phyloP scores from a whole-genome alignment of 306 rosid species.

The Citrullus colocynthis region DNA sequence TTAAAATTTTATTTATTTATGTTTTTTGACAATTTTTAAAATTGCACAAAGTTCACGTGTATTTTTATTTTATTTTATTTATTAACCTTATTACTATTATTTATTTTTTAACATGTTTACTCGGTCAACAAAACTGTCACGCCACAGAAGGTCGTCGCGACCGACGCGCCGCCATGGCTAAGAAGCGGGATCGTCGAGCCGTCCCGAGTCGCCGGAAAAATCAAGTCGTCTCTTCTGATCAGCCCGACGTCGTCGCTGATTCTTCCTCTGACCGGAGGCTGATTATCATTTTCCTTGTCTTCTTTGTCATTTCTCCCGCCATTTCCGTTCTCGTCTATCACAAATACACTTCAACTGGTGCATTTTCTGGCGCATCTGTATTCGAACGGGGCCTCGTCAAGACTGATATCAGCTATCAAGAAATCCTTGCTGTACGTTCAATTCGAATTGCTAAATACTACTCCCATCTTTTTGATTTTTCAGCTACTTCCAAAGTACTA shows the following conservation, averaged over 20 bases:
- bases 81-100: no score
- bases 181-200: slow-evolving; percentile 56
- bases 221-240: slow-evolving; percentile 24
- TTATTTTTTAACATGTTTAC: neutral
- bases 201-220: slow-evolving; percentile 18
- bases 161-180: slow-evolving; percentile 34
- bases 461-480: neutral
- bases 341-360: slow-evolving; percentile 16
- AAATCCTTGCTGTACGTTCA: slow-evolving; percentile 51
- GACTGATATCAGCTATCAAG: slow-evolving; percentile 32
- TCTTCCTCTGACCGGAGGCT: slow-evolving; percentile 30
- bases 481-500: neutral
- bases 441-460: neutral
- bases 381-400: slow-evolving; percentile 32
- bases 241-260: neutral
- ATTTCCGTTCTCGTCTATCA: slow-evolving; percentile 31
- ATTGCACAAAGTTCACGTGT: no score
- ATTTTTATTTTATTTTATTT: no score
- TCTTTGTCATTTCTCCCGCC: slow-evolving; percentile 43
- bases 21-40: no score
- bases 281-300: slow-evolving; percentile 20
- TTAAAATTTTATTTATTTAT: no score
- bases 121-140: neutral
- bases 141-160: neutral
- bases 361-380: slow-evolving; percentile 13